Base-by-base conservation (phyloP, 768 basidiomycete species). In the Mycena rebaudengoi region DNA sequence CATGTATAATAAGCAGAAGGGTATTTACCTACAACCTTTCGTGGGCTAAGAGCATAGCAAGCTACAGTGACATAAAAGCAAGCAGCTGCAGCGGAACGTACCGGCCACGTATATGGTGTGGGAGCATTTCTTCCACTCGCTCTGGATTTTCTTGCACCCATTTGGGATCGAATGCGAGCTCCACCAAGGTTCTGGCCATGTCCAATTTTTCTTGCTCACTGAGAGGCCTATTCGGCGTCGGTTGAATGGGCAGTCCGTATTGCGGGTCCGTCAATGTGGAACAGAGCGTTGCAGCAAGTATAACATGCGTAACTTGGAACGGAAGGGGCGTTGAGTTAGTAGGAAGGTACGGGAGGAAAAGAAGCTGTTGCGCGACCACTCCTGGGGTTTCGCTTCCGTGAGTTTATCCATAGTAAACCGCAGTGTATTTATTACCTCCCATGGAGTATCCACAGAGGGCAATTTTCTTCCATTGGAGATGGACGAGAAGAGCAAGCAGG, bases 361-460 rank as follows among this genome's bases (percentile, higher is more conserved):
- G 67, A 25, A 84, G 70, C 63, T 84, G 80, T 50, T 84, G 83
- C 3, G 79, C 73, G 44, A 85, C 68, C 7, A 78, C 73, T 41
- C 83, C 83, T 84, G 46, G 30, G 20, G 33, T 39, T 40, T n/a
- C n/a, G n/a, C n/a, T n/a, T n/a, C n/a, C 7, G 23, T 20, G 6
- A 32, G 23, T 46, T 40, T 16, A n/a, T 23, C 16, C 6, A 20
- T 7, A 21, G 23, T n/a, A n/a, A n/a, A n/a, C n/a, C n/a, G n/a
- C n/a, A n/a, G n/a, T n/a, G n/a, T n/a, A n/a, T n/a, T n/a, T n/a
- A n/a, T 8, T 65, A 83, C 84, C 84, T 55, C 84, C 84, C 84
- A 86, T 84, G 2, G 84, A 86, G 70, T 79, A 84, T 4, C 83
- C 84, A 54, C 83, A 82, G 8, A 86, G 64, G 8, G 79, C 73